Conservation (phyloP, 1,284 basidiomycete genomes). For the Xanthoconium separans region DNA sequence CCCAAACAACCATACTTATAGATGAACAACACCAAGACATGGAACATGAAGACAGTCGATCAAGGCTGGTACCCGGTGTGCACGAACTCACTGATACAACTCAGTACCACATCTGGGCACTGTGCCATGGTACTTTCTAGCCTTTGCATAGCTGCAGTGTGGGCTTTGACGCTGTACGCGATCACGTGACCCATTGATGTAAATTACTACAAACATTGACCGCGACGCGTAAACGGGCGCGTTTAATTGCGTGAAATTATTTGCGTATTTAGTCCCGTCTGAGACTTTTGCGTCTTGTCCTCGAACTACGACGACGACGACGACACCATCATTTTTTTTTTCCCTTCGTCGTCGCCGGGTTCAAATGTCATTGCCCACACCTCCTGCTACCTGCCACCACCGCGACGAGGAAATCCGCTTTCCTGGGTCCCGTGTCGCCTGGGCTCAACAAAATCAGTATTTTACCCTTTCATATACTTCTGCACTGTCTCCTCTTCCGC, state of each 20-base stretch:
- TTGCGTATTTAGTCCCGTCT: conserved; percentile 28
- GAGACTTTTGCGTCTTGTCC: conserved; percentile 1
- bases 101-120: no score
- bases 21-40: no score
- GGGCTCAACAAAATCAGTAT: conserved; percentile 57
- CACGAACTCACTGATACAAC: no score
- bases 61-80: no score
- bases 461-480: conserved; percentile 45
- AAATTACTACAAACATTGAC: conserved; percentile 30
- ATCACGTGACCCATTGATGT: conserved; percentile 18
- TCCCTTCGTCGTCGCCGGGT: conserved; percentile 14
- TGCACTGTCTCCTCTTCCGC: conserved; percentile 26
- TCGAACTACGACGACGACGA: conserved; percentile 23
- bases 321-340: not conserved
- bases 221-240: conserved; percentile 38
- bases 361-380: conserved; percentile 55
- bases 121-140: no score
- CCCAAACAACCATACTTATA: no score
- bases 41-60: no score
- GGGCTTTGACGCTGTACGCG: not conserved
- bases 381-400: conserved; percentile 63
- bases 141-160: no score
- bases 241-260: conserved; percentile 35
- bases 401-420: conserved; percentile 49
- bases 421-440: conserved; percentile 49